These are phyloP conservation scores for Saccharomycopsis hybrid DNA, from an alignment of 1,139 yeast species.

Conservation along the genomic window DNA sequence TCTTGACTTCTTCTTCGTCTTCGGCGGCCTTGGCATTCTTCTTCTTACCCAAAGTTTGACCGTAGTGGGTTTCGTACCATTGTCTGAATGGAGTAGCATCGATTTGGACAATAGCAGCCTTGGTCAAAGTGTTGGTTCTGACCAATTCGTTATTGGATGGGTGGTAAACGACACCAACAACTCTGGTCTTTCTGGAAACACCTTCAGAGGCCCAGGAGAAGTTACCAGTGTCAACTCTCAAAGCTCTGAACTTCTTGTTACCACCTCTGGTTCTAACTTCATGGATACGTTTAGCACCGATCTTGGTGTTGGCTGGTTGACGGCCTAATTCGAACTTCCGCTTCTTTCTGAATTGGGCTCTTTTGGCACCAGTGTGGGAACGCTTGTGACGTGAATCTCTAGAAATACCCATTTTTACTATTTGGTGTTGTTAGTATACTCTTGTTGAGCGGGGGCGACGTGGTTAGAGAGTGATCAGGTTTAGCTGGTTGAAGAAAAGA, in stretches of 20 bases:
- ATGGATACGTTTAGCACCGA: conserved; percentile 98
- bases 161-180: conserved; percentile 96
- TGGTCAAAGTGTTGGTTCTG: conserved; percentile 99
- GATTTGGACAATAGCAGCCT: conserved; percentile 97
- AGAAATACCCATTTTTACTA: conserved; percentile 92
- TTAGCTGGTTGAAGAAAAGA: no score
- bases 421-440: conserved; percentile 9
- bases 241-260: conserved; percentile 99
- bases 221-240: conserved; percentile 99
- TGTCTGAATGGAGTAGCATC: conserved; percentile 99
- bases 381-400: conserved; percentile 99
- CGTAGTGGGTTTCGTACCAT: conserved; percentile 99
- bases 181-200: conserved; percentile 97
- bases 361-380: conserved; percentile 99
- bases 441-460: no score
- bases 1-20: conserved; percentile 51
- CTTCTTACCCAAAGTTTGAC: conserved; percentile 88
- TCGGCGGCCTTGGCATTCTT: conserved; percentile 31
- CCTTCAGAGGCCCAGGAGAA: conserved; percentile 99
- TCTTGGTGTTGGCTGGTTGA: conserved; percentile 99
- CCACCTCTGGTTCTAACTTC: conserved; percentile 99
- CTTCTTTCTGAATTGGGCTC: conserved; percentile 99
- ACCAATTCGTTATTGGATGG: conserved; percentile 99
- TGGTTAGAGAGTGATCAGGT: no score
- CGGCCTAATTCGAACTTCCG: conserved; percentile 99